phyloP scores from a whole-genome alignment of 495 filamentous ascomycete species.

The Penicillium desertorum region DNA sequence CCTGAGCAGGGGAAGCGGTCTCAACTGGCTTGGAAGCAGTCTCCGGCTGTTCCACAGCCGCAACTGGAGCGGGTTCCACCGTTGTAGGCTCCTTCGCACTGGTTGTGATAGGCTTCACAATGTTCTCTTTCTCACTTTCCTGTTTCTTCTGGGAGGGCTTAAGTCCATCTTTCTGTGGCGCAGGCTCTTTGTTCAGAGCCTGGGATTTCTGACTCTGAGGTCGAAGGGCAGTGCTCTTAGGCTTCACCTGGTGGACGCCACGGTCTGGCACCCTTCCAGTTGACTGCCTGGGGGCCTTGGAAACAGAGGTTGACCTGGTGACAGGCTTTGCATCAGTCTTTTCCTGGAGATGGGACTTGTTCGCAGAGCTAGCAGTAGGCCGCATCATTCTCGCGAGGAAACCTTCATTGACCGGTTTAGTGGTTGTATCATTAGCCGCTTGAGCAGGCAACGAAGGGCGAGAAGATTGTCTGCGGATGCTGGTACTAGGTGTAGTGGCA shows the following conservation, averaged over 20 bases:
- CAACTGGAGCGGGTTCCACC: conserved; percentile 2
- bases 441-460: conserved; percentile 42
- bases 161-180: conserved; percentile 11
- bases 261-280: conserved; percentile 24
- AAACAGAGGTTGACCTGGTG: conserved; percentile 27
- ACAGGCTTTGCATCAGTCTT: conserved; percentile 55
- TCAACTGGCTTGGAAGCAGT: conserved; percentile 1
- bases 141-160: conserved; percentile 12
- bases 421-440: conserved; percentile 31
- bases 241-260: conserved; percentile 22
- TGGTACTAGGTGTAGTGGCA: conserved; percentile 25
- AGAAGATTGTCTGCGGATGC: conserved; percentile 39
- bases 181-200: conserved; percentile 14
- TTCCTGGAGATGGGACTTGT: conserved; percentile 71
- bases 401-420: conserved; percentile 61
- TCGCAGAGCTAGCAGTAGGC: conserved; percentile 75
- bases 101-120: conserved; percentile 11
- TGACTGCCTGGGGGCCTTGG: conserved; percentile 24
- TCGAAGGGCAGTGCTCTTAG: conserved; percentile 23
- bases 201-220: conserved; percentile 27
- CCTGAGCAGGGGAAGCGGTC: background rate
- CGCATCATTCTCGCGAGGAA: conserved; percentile 94
- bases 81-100: conserved; percentile 17
- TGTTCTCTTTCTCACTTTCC: conserved; percentile 31
- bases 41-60: conserved; percentile 14